These are phyloP conservation scores for Taphrina populina DNA, from an alignment of 1,139 yeast genomes.

Conservation along the genomic window DNA sequence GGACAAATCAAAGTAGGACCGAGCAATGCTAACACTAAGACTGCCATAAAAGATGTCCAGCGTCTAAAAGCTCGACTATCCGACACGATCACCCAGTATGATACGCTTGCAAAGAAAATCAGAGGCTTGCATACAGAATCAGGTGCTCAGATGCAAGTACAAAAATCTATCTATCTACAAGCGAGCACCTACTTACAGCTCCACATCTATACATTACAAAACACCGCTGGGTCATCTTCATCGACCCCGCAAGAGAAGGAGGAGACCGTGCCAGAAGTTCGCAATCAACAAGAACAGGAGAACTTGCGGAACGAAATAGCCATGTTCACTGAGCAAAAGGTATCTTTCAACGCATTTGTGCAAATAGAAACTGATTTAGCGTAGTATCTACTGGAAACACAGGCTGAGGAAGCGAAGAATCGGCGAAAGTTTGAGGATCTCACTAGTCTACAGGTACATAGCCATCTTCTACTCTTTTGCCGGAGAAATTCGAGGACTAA, in stretches of 20 bases:
- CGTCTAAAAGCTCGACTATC: constrained; percentile 49
- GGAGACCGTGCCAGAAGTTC: background rate
- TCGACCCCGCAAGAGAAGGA: background rate
- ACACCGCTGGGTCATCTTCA: background rate
- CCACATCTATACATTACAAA: constrained; percentile 2
- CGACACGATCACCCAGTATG: constrained; percentile 52
- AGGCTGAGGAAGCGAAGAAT: constrained; percentile 61
- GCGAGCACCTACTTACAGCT: constrained; percentile 19
- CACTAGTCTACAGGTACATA: constrained; percentile 5
- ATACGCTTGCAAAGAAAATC: constrained; percentile 50
- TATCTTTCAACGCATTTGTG: background rate
- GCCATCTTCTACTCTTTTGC: background rate
- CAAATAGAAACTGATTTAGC: background rate
- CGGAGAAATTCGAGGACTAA: background rate
- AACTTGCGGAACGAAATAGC: constrained; percentile 13
- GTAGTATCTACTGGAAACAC: constrained; percentile 60
- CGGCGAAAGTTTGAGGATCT: constrained; percentile 73
- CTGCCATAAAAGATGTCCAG: constrained; percentile 42
- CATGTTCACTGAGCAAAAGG: constrained; percentile 15
- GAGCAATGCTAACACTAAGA: constrained; percentile 44
- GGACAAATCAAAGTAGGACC: constrained; percentile 45
- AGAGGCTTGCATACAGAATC: background rate
- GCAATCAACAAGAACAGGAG: constrained; percentile 11
- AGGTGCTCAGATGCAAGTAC: constrained; percentile 4
- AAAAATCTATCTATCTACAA: background rate